Base-by-base conservation (phyloP, 345 rosid genomes). In the Passiflora organensis region DNA sequence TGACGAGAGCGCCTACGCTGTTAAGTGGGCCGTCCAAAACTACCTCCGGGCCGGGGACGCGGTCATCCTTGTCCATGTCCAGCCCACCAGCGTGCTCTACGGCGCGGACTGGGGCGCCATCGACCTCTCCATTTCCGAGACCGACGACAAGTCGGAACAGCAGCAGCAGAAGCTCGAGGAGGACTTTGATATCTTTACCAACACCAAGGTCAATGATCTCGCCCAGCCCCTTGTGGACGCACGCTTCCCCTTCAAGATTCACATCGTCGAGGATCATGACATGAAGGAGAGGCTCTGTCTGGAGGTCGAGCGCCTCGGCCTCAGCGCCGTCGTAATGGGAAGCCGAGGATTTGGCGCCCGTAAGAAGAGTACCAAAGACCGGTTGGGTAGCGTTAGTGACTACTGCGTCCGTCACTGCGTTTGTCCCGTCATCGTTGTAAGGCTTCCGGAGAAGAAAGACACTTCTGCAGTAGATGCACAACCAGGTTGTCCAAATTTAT, bases 61-160 rank as follows among this genome's bases (percentile, higher is more conserved):
- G 37, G 96, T 86, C 17, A 58, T 86, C 39, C 84, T 89, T 44
- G 75, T 89, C 55, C 95, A 86, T 60, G 95, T 89, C 18, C 75
- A 78, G 1, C 87, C 91, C 41, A 89, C 96, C 6, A 77, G 71
- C 57, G 76, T 86, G 32, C 87, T 89, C 9, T 89, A 83, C 66
- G 96, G 96, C 16, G 96, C 95, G 24, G 96, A 86, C 41, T 89
- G 96, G 96, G 96, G 96, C 0, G 68, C 96, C 6, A 78, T 85
- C 43, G 86, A 80, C 57, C 16, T 77, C 13, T 60, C 73, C 1
- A 16, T 71, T 38, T 48, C 36, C 43, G 10, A 5, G 14, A 55
- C 63, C 43, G 76, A 65, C 28, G 62, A 60, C 10, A 64, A 63
- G 36, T 67, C 42, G 37, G 69, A 66, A 12, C 78, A 61, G 59